Evolutionary conservation across 805 yeast species (phyloP), one percentile per base, ranked within the genome.

Genomic region (Clavispora phyllophila): DNA sequence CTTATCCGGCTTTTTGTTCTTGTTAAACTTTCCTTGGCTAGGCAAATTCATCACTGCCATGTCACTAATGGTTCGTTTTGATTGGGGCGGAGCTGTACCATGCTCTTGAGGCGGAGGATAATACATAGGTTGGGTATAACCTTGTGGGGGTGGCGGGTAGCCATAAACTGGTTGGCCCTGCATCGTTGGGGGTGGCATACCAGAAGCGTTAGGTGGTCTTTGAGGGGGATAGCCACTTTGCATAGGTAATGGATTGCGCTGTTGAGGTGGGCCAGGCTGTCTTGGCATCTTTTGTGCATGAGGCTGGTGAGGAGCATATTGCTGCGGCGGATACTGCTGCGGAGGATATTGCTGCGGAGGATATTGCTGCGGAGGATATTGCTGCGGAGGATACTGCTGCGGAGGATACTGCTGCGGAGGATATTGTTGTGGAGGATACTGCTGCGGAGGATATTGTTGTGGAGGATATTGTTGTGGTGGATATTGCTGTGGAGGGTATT

Each of bases 1-100:
- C 53, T 81, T 79, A 51, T 77, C 77, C 27, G 68, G 61, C 19
- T 57, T 64, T 40, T 64, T 59, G 54, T 68, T 78, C 55, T 72
- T 71, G 24, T 62, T 56, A 39, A 62, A 53, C 41, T 55, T 61
- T 18, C 55, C 63, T 5, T 72, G 66, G 5, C 70, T 50, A 4
- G 84, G 85, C 64, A 77, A 66, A 28, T 63, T 61, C 50, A 61
- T 65, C 55, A 78, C 62, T 3, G 80, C 66, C 37, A 63, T 46
- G 46, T 70, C 75, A 41, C 76, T 68, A 14, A 68, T 54, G 8
- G 68, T 55, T 20, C 68, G 64, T 36, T 55, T 24, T 3, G 42
- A 34, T 26, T 41, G 48, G 9, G 36, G 28, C 22, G 36, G 43
- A 3, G 58, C 57, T 4, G 52, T 47, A 27, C 46, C 48, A 24